Percentiles rank a stretch among this genome's conserved stretches.
Evolutionary conservation across 2,329 filamentous ascomycete genomes (phyloP).

Genomic region (Chaetomiaceae sp.): DNA sequence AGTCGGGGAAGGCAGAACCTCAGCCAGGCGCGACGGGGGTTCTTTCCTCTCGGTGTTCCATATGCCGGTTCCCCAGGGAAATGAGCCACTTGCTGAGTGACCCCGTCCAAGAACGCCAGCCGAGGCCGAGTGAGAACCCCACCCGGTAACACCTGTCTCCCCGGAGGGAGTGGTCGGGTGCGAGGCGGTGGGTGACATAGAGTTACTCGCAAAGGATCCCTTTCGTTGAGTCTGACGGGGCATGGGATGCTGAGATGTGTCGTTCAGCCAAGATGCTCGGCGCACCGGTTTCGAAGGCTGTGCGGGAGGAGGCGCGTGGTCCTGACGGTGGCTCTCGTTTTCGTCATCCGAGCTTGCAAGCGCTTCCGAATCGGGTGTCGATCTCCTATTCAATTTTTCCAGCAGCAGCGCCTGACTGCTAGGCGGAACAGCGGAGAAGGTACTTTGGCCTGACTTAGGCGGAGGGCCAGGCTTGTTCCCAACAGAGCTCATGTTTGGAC

Average conservation of each 20-base stretch:
- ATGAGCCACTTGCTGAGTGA: conserved; percentile 43
- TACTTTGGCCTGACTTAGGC: conserved; percentile 46
- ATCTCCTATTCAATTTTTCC: conserved; percentile 74
- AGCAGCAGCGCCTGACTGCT: conserved; percentile 60
- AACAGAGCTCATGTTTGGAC: conserved; percentile 48
- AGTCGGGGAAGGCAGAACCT: conserved; percentile 70
- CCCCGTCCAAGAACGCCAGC: conserved; percentile 42
- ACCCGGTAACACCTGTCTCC: conserved; percentile 50
- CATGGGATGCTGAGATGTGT: conserved; percentile 55
- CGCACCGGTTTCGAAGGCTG: conserved; percentile 58
- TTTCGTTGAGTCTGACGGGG: conserved; percentile 63
- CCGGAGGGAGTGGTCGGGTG: conserved; percentile 73
- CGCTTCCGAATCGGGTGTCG: conserved; percentile 90
- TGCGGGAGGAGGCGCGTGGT: conserved; percentile 39
- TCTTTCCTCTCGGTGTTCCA: conserved; percentile 79
- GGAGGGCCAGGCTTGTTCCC: conserved; percentile 44
- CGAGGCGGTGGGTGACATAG: conserved; percentile 72
- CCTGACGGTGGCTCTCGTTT: conserved; percentile 58
- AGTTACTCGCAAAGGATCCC: conserved; percentile 66
- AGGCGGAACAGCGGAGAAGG: conserved; percentile 41
- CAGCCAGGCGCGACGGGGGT: conserved; percentile 64
- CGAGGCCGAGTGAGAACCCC: conserved; percentile 49
- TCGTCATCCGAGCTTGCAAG: conserved; percentile 94
- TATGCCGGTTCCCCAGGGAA: conserved; percentile 73
- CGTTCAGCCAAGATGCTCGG: conserved; percentile 80